These are phyloP conservation scores for Euclidium syriacum DNA, from an alignment of 345 rosid genomes.

Conservation along the genomic window DNA sequence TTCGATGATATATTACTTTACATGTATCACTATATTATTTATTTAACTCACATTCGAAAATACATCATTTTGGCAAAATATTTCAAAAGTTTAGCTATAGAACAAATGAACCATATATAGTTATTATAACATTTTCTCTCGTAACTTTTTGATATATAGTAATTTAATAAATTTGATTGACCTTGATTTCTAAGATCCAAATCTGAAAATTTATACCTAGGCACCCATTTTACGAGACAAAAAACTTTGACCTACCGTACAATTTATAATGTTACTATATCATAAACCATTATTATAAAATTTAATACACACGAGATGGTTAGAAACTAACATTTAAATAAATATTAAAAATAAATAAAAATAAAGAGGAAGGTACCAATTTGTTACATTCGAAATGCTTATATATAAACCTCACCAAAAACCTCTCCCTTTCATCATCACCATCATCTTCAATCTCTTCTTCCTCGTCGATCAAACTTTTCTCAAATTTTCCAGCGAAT, in stretches of 20 bases:
- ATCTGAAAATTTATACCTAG: background rate
- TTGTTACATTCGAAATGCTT: constrained; percentile 6
- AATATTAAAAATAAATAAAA: background rate
- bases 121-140: no score
- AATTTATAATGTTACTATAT: background rate
- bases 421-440: constrained; percentile 21
- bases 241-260: constrained; percentile 17
- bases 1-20: no score
- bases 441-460: constrained; percentile 2
- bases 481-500: background rate
- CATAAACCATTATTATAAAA: background rate
- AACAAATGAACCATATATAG: no score
- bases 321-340: constrained; percentile 13
- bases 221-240: background rate
- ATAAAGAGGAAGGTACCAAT: constrained; percentile 22
- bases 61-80: no score
- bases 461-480: constrained; percentile 1
- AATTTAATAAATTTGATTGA: background rate
- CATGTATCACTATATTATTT: no score
- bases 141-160: background rate
- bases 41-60: no score
- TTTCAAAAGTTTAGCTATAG: no score
- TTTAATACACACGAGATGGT: constrained; percentile 20
- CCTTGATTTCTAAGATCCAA: background rate
- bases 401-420: constrained; percentile 21